These are phyloP conservation scores for Hymenoscyphus repandus DNA, from an alignment of 2,329 filamentous ascomycete genomes.

Conservation along the genomic window DNA sequence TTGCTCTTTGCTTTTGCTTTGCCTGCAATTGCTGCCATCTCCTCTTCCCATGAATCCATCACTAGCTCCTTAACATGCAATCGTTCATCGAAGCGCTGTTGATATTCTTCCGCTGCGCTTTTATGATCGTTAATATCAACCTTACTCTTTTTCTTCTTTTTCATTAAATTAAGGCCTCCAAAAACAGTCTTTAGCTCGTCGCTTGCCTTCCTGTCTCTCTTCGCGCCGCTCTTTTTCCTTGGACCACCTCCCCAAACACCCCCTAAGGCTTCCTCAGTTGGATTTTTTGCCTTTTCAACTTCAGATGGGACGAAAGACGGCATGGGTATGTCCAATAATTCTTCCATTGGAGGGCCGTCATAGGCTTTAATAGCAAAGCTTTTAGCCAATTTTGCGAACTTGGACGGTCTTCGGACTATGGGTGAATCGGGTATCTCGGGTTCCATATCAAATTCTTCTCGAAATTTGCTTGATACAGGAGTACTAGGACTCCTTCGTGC, in stretches of 20 bases:
- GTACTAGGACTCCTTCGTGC: slow-evolving; percentile 16
- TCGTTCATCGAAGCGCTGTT: slow-evolving; percentile 16
- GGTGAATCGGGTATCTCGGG: background rate
- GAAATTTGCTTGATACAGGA: slow-evolving; percentile 28
- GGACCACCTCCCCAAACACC: background rate
- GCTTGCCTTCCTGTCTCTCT: background rate
- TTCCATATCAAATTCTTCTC: slow-evolving; percentile 26
- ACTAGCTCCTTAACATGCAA: slow-evolving; percentile 19
- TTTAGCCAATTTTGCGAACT: slow-evolving; percentile 17
- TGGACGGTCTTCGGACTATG: slow-evolving; percentile 13
- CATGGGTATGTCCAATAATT: slow-evolving; percentile 18
- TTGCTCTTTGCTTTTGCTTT: slow-evolving; percentile 22
- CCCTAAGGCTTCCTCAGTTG: background rate
- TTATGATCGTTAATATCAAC: slow-evolving; percentile 4
- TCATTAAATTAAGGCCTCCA: slow-evolving; percentile 1
- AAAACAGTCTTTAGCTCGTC: slow-evolving; percentile 6
- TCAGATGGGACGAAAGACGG: slow-evolving; percentile 12
- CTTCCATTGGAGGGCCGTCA: slow-evolving; percentile 20
- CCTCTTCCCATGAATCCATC: slow-evolving; percentile 24
- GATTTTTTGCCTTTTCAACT: background rate
- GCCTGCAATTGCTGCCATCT: slow-evolving; percentile 19
- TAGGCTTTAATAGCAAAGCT: slow-evolving; percentile 7
- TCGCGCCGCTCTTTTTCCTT: slow-evolving; percentile 2
- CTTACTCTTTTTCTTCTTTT: slow-evolving; percentile 16
- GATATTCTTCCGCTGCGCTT: slow-evolving; percentile 16